Conservation (phyloP, 2,329 filamentous ascomycete species). For the Hymenoscyphus linearis region DNA sequence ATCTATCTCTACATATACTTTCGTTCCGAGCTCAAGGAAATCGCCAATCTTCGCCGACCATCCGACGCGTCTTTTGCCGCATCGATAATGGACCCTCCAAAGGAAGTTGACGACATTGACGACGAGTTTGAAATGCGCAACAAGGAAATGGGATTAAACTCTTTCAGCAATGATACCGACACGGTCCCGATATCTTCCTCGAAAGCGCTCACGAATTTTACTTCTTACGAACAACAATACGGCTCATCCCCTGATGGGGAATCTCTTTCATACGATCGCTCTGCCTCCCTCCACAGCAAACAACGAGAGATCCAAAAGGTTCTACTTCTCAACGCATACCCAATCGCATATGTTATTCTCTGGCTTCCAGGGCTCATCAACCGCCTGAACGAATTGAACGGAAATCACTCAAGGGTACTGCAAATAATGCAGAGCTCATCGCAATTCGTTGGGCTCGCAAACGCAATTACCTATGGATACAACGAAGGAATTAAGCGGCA, state of each 20-base stretch:
- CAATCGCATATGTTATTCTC: constrained; percentile 34
- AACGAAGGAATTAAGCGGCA: constrained; percentile 29
- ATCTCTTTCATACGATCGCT: neutral
- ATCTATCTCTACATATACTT: constrained; percentile 32
- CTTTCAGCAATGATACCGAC: neutral
- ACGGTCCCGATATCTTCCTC: constrained; percentile 3
- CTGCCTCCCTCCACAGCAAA: neutral
- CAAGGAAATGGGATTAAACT: neutral
- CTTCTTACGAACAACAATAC: constrained; percentile 3
- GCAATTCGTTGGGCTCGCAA: constrained; percentile 35
- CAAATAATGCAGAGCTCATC: constrained; percentile 32
- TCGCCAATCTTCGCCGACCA: neutral
- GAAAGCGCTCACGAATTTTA: constrained; percentile 5
- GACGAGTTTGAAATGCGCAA: constrained; percentile 7
- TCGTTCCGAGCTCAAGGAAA: constrained; percentile 2
- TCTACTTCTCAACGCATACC: constrained; percentile 36
- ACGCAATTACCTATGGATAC: constrained; percentile 36
- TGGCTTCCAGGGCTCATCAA: constrained; percentile 37
- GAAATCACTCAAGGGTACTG: constrained; percentile 24
- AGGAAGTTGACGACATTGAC: neutral
- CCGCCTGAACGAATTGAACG: constrained; percentile 33
- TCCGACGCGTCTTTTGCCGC: neutral
- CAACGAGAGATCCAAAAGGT: constrained; percentile 23
- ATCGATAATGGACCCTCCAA: neutral
- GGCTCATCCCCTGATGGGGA: neutral